Evolutionary conservation across 2,329 filamentous ascomycete genomes (phyloP), one percentile per base, ranked within the genome.

Genomic region (Paecilomyces formosus): DNA sequence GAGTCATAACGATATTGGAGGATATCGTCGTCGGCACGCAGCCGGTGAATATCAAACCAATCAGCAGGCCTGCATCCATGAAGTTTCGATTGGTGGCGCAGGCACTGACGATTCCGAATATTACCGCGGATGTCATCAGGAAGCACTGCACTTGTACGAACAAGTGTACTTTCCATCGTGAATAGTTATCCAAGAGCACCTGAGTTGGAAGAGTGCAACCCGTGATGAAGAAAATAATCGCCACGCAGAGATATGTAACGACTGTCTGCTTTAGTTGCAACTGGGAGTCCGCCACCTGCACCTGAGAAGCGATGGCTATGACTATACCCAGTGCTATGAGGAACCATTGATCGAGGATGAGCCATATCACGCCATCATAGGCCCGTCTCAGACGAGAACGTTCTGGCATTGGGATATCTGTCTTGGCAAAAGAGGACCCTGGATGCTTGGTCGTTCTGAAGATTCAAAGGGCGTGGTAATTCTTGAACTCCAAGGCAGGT

Each of bases 1-100:
- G 76, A 12, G 85, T 88, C 84, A 88, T 87, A 54, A 88, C 82
- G 2, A 87, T 82, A 64, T 88, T 88, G 53, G 82, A 86, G 15
- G 83, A 81, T 65, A 88, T 85, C 0, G 85, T 88, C 0, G 86
- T 88, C 0, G 86, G 85, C 9, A 86, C 80, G 63, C 81, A 85
- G 30, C 82, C 80, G 1, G 82, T 76, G 49, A 85, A 81, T 2
- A 87, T 76, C 68, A 88, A 80, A 9, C 86, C 86, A 13, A 87
- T 78, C 6, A 88, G 73, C 30, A 88, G 77, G 60, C 82, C 82
- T 0, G 81, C 75, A 53, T 86, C 83, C 66, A 88, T 83, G 53
- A 82, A 82, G 8, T 66, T 56, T 4, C 60, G 68, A 56, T 77
- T 74, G 4, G 70, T 77, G 4, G 77, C 78, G 55, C 74, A 75